Conservation (phyloP, 2,329 filamentous ascomycete genomes). For the Gaeumannomyces tritici region DNA sequence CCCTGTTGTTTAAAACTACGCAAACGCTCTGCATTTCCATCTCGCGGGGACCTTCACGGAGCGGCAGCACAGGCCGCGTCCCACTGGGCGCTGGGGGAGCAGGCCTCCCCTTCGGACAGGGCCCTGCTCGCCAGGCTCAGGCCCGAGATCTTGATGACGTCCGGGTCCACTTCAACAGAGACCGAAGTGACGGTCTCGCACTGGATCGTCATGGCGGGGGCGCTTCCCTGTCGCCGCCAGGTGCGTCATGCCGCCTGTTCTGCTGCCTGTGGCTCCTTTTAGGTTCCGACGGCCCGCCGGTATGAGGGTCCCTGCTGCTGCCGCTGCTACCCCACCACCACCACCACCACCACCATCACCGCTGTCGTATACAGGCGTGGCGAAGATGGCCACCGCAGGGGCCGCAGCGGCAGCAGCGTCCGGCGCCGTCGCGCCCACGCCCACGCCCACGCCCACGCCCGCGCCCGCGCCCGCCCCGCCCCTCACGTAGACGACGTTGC, state of each 20-base stretch:
- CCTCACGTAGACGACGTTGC: slow-evolving; percentile 28
- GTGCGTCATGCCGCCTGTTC: neutral
- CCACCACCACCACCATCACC: too few relatives aligned
- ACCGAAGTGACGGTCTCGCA: slow-evolving; percentile 33
- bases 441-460: slow-evolving; percentile 15
- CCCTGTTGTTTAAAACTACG: neutral
- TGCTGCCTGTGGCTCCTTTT: neutral
- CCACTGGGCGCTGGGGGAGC: neutral
- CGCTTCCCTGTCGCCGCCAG: neutral
- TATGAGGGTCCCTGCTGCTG: slow-evolving; percentile 5
- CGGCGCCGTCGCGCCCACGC: slow-evolving; percentile 4
- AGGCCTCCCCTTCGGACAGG: neutral
- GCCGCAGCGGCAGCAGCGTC: slow-evolving; percentile 17
- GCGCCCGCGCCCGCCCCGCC: slow-evolving; percentile 9
- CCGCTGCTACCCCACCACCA: slow-evolving; percentile 4
- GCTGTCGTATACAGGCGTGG: too few relatives aligned
- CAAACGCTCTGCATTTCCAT: neutral
- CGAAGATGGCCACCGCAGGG: slow-evolving; percentile 8
- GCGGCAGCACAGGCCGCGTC: neutral
- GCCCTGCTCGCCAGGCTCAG: slow-evolving; percentile 8
- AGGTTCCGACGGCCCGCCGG: slow-evolving; percentile 2
- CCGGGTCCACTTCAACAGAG: slow-evolving; percentile 24
- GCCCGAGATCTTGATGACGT: slow-evolving; percentile 13
- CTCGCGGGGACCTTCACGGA: neutral
- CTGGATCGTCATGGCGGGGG: slow-evolving; percentile 25